Evolutionary conservation across 75 land plant genomes (phyloP).

Genomic region (Chamaecyparis obtusa): DNA sequence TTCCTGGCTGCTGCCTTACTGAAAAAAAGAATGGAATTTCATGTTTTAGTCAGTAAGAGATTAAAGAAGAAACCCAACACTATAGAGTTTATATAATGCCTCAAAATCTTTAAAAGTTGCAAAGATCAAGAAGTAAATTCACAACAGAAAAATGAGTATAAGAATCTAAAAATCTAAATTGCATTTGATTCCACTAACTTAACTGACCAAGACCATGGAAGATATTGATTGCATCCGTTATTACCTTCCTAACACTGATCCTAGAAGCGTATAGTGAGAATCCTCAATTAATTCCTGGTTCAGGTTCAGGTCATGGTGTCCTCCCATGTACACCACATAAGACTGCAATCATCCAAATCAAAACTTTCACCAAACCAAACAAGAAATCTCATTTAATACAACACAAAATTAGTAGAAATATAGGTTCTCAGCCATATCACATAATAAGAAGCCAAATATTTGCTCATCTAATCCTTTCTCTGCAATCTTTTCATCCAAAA

Average conservation of each 20-base stretch:
- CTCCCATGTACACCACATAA: slow-evolving; percentile 50
- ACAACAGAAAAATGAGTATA: not conserved
- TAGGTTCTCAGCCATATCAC: too few relatives aligned
- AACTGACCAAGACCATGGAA: not conserved
- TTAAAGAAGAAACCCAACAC: too few relatives aligned
- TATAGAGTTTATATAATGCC: not conserved
- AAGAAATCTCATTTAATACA: not conserved
- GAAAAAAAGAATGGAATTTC: not conserved
- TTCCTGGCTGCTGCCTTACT: slow-evolving; percentile 26
- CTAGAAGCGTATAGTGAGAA: slow-evolving; percentile 27
- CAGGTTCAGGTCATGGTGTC: slow-evolving; percentile 10
- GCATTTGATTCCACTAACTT: not conserved
- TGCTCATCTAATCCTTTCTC: too few relatives aligned
- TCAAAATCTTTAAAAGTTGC: not conserved
- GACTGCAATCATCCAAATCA: slow-evolving; percentile 25
- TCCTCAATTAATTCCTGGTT: not conserved
- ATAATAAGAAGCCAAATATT: too few relatives aligned
- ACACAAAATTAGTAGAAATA: not conserved
- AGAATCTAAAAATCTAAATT: not conserved
- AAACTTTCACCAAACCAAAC: not conserved
- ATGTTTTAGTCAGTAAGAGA: not conserved
- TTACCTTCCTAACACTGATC: slow-evolving; percentile 38
- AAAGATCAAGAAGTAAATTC: not conserved
- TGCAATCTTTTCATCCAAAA: too few relatives aligned
- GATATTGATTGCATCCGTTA: not conserved